phyloP scores from a whole-genome alignment of 2,329 filamentous ascomycete genomes.

The Chaetomium strumarium region DNA sequence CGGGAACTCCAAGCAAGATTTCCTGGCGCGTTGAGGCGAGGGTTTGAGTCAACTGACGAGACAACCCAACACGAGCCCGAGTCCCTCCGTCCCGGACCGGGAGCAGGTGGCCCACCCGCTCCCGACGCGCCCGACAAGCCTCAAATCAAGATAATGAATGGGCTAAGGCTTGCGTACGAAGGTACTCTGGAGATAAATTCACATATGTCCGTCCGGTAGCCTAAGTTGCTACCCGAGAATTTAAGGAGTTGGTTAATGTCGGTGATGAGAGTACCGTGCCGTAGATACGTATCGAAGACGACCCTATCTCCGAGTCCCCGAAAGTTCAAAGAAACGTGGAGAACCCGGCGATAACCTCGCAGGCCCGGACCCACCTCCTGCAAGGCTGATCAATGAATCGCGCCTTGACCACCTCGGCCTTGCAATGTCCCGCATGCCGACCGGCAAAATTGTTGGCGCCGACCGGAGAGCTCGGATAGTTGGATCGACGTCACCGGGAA shows the following conservation, averaged over 20 bases:
- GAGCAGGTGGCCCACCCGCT: background rate
- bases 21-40: background rate
- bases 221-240: too few relatives aligned
- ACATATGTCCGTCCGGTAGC: too few relatives aligned
- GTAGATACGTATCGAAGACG: background rate
- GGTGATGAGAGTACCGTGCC: too few relatives aligned
- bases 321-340: background rate
- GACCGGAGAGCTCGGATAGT: background rate
- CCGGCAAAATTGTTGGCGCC: constrained; percentile 3
- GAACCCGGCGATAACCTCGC: background rate
- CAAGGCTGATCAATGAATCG: background rate
- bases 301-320: constrained; percentile 7
- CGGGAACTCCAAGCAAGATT: background rate
- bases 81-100: background rate
- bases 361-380: background rate
- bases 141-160: too few relatives aligned
- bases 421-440: constrained; percentile 6
- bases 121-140: background rate
- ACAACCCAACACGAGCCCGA: too few relatives aligned
- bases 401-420: constrained; percentile 5
- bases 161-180: too few relatives aligned
- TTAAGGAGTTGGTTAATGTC: too few relatives aligned
- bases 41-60: constrained; percentile 16
- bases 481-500: constrained; percentile 10
- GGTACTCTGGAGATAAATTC: too few relatives aligned